Evolutionary conservation across 768 basidiomycete genomes (phyloP).

Genomic region (Lenzites betulinus): DNA sequence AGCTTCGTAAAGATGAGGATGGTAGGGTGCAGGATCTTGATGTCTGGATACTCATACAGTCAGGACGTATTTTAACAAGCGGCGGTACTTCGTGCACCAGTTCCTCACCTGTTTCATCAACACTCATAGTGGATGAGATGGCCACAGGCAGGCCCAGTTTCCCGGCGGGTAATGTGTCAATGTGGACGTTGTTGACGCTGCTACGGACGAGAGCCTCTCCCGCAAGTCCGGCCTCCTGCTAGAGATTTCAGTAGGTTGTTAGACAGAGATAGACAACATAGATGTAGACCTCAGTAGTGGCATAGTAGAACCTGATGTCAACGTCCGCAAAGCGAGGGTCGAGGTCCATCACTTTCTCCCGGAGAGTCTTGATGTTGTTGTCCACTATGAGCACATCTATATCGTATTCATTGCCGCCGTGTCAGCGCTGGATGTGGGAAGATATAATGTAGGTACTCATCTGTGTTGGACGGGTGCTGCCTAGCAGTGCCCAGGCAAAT

Average conservation of each 20-base stretch:
- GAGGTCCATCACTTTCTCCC: not conserved
- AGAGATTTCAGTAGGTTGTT: not conserved
- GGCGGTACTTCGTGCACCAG: too few relatives aligned
- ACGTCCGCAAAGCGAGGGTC: slow-evolving; percentile 7
- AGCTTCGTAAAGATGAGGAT: slow-evolving; percentile 17
- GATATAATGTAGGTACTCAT: not conserved
- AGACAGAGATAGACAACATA: too few relatives aligned
- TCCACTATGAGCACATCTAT: slow-evolving; percentile 13
- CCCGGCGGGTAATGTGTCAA: slow-evolving; percentile 6
- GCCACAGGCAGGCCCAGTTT: slow-evolving; percentile 3
- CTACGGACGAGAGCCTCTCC: not conserved
- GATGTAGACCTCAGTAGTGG: not conserved
- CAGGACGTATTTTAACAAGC: too few relatives aligned
- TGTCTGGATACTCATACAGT: too few relatives aligned
- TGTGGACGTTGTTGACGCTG: slow-evolving; percentile 7
- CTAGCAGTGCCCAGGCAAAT: slow-evolving; percentile 16
- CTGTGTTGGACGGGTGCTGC: slow-evolving; percentile 12
- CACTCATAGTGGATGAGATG: not conserved
- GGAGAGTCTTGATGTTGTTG: not conserved
- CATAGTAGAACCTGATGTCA: slow-evolving; percentile 3
- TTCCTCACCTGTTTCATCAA: not conserved
- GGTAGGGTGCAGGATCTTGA: slow-evolving; percentile 13
- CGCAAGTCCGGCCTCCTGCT: not conserved
- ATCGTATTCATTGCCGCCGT: not conserved
- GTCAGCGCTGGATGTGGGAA: too few relatives aligned